Base-by-base conservation (phyloP, 2,329 filamentous ascomycete species). In the Fusarium drepaniforme region DNA sequence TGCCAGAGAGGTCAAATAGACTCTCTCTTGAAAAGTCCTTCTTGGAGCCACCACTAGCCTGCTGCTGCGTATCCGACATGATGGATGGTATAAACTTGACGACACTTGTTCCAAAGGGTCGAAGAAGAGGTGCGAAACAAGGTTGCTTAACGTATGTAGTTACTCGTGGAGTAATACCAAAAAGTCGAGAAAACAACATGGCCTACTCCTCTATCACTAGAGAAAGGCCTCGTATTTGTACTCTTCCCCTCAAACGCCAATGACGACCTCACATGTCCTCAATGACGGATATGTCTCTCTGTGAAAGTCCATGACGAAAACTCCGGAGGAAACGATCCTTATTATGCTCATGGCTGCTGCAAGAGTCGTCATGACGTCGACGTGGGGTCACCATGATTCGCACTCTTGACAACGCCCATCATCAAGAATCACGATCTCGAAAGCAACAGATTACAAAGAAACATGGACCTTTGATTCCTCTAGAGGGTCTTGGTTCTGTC, bases 1-100 rank as follows among this genome's bases (percentile, higher is more conserved):
- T 84, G 66, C 83, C 84, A 18, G 81, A 79, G 37, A 86, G 81
- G 74, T 86, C 79, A 67, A 87, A 87, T 37, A 87, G 82, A 63
- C 76, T 77, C 63, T 83, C 75, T 25, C 82, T 79, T 18, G 81
- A 81, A 70, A 86, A 82, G 57, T 79, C 71, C 63, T 72, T 71
- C 40, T 80, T 76, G 58, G 77, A 77, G 5, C 74, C 73, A 8
- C 70, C 72, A 40, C 72, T 77, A 8, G 75, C 70, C 51, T 49
- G 37, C 37, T 76, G 72, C 23, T 53, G 49, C 11, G 65, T 77
- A n/a, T 64, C 62, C 9, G 75, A 67, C 76, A 78, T 78, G n/a
- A 6, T 74, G n/a, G 3, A 3, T 42, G 44, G 44, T 11, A 66
- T 66, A 33, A 53, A 33, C 7, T 18, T 67, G 28, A 21, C 44